These are phyloP conservation scores for Exophiala alcalophila DNA, from an alignment of 2,329 filamentous ascomycete genomes.

Conservation along the genomic window DNA sequence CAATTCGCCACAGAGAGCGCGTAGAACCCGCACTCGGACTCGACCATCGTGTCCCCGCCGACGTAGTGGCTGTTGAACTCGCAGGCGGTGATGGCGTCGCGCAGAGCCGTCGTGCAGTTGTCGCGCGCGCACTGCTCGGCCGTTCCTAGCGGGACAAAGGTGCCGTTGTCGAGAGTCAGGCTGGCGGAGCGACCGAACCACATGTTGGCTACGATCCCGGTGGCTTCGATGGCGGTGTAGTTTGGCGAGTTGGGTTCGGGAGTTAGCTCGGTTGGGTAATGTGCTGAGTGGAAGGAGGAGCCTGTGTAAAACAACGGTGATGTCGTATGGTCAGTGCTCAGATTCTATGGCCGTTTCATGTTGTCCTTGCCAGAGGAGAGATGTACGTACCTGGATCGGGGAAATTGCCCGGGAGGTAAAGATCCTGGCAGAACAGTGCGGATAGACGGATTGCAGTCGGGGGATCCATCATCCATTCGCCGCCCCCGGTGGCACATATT, in stretches of 20 bases:
- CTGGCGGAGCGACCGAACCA: neutral
- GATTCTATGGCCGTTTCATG: neutral
- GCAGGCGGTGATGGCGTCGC: slow-evolving; percentile 7
- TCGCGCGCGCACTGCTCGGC: slow-evolving; percentile 19
- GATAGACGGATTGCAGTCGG: slow-evolving; percentile 7
- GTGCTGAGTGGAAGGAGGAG: neutral
- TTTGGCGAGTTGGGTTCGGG: slow-evolving; percentile 1
- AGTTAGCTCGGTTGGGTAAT: slow-evolving; percentile 9
- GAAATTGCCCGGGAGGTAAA: neutral
- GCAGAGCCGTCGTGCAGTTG: slow-evolving; percentile 2
- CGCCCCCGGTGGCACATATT: slow-evolving; percentile 7
- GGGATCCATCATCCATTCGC: slow-evolving; percentile 10
- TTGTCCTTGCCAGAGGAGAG: neutral
- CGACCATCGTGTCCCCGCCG: slow-evolving; percentile 6
- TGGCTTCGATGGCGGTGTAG: slow-evolving; percentile 14
- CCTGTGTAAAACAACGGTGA: neutral
- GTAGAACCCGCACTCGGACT: slow-evolving; percentile 14
- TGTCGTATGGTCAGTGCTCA: neutral
- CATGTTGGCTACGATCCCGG: slow-evolving; percentile 8
- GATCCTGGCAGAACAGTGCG: slow-evolving; percentile 10
- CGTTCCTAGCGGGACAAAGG: slow-evolving; percentile 5
- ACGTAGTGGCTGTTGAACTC: slow-evolving; percentile 16
- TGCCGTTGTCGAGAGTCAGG: neutral
- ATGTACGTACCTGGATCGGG: slow-evolving; percentile 2
- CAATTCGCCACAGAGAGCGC: slow-evolving; percentile 8